These are phyloP conservation scores for Actinomucor elegans DNA, from an alignment of 371 early-diverging fungal genomes.

Conservation along the genomic window DNA sequence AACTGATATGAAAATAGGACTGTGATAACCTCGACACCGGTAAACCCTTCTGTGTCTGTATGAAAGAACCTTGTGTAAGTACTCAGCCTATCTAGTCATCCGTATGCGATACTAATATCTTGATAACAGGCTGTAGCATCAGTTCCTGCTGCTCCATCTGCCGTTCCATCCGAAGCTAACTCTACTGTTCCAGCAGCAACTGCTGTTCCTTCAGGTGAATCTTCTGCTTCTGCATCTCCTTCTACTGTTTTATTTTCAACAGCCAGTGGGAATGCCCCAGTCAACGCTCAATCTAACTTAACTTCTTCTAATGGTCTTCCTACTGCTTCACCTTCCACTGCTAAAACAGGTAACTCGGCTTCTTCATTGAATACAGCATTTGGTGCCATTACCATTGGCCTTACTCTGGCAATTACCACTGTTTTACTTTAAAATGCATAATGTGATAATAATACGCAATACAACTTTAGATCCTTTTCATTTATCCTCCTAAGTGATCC, in stretches of 20 bases:
- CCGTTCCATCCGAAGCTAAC: too few species aligned
- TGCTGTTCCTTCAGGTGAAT: too few species aligned
- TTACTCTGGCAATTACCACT: background rate
- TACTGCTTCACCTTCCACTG: background rate
- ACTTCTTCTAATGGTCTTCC: background rate
- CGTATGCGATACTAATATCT: too few species aligned
- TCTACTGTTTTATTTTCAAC: too few species aligned
- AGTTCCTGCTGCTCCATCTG: background rate
- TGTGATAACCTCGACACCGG: slow-evolving; percentile 35
- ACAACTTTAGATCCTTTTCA: too few species aligned
- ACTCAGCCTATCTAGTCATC: background rate
- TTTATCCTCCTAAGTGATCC: too few species aligned
- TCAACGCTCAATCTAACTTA: too few species aligned
- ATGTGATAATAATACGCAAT: background rate
- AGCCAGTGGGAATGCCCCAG: too few species aligned
- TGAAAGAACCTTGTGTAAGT: slow-evolving; percentile 30
- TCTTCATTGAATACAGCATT: background rate
- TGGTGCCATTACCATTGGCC: background rate
- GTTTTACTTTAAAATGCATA: background rate
- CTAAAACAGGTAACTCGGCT: background rate
- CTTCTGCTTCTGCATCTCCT: background rate
- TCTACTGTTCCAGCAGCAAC: too few species aligned
- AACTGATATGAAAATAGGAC: slow-evolving; percentile 12
- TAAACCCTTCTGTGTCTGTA: slow-evolving; percentile 30
- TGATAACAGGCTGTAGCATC: too few species aligned